phyloP scores from a whole-genome alignment of 139 green algal species.

The Marvania coccoides region DNA sequence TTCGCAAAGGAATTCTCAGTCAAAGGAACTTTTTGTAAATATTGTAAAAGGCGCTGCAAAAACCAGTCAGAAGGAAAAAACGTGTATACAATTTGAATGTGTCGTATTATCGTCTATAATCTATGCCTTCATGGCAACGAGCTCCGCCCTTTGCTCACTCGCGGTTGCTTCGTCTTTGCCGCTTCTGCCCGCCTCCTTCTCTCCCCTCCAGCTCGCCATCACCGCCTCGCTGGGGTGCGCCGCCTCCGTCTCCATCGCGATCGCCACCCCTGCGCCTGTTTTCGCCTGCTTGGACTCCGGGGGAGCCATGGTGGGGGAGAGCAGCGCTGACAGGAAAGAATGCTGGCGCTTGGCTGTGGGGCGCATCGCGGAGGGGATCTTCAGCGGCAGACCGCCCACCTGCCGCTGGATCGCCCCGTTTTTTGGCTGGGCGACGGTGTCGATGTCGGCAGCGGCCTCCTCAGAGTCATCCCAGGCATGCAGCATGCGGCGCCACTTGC shows the following conservation, averaged over 20 bases:
- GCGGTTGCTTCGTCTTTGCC: background rate
- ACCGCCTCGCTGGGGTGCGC: background rate
- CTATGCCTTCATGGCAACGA: background rate
- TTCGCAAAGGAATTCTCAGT: no score
- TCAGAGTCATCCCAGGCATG: conserved; percentile 34
- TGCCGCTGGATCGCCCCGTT: conserved; percentile 6
- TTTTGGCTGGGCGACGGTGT: conserved; percentile 13
- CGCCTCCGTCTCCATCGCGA: background rate
- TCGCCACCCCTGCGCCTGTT: background rate
- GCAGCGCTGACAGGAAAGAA: background rate
- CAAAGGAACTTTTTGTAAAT: no score
- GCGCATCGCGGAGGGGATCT: conserved; percentile 14
- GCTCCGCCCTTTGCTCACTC: background rate
- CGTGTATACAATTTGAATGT: background rate
- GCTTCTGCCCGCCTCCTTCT: background rate
- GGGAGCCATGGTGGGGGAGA: background rate
- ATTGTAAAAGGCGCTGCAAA: conserved; percentile 1
- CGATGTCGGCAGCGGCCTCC: background rate
- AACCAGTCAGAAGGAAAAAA: background rate
- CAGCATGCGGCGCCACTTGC: conserved; percentile 40
- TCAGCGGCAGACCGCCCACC: conserved; percentile 9
- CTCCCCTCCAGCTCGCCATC: background rate
- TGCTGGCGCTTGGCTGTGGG: background rate
- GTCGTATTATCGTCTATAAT: background rate
- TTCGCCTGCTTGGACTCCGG: background rate